Evolutionary conservation across 192 early-diverging fungal genomes (phyloP), one percentile per base, ranked within the genome.

Genomic region (Coemansia sp.): DNA sequence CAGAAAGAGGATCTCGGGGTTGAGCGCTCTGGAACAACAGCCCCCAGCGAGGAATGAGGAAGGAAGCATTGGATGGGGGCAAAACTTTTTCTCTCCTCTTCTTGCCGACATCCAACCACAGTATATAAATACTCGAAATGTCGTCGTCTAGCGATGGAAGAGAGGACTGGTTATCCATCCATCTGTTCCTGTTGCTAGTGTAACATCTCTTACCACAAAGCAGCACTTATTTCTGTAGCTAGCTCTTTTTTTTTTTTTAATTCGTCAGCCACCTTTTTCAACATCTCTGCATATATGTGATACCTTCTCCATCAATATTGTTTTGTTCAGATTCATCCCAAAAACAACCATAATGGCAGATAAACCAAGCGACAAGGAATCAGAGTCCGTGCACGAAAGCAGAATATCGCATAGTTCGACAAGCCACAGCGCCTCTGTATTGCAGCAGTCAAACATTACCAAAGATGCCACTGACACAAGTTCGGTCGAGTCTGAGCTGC

Each of bases 401-500:
- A 12, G 25, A 7, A 21, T 49, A 25, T 49, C 46, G 25, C 46
- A 49, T 49, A 49, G 46, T 15, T 23, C 46, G 23, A 49, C 46
- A 49, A 21, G 21, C 46, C 46, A 49, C 46, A 49, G 40, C 21
- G 25, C 23, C 39, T 42, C 23, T 10, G 21, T 8, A 23, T 29
- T 20, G 20, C 58, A 57, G 7, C 52, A 65, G 35, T 26, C 26
- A 12, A n/a, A 34, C 12, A n/a, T 12, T 42, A 20, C 39, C 25
- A 58, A 58, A 20, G 55, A 58, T 13, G 30, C 28, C 39, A 7
- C 28, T 1, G 31, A 57, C 28, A 34, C 29, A 7, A 26, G 31
- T 34, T 34, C 31, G 5, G 31, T 10, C 25, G 30, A 31, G 39
- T 28, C 39, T 15, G 75, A 45, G 30, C 48, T 64, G 64, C 72